A percentile compares a stretch with the other conserved stretches of the same genome.
Evolutionary conservation across 192 early-diverging fungal genomes (phyloP).

Genomic region (Entomortierella chlamydospora): DNA sequence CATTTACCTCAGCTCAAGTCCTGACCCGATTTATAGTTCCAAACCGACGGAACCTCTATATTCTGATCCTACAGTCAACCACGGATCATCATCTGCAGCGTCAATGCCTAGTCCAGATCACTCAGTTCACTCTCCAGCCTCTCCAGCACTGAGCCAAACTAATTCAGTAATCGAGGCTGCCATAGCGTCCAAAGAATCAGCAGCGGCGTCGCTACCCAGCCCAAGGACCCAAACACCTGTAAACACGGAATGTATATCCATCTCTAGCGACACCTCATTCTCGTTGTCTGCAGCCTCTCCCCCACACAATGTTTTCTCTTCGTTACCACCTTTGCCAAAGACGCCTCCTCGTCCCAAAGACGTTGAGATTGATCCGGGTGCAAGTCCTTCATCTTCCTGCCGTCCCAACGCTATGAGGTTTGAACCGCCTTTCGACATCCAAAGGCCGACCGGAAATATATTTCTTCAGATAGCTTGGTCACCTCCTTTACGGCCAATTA

Average conservation of each 20-base stretch:
- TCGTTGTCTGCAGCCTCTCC: not conserved
- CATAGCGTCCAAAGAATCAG: too few relatives aligned
- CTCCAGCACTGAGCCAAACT: not conserved
- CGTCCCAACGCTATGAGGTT: not conserved
- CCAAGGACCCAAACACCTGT: too few relatives aligned
- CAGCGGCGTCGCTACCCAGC: too few relatives aligned
- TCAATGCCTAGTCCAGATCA: not conserved
- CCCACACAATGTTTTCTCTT: not conserved
- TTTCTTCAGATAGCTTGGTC: slow-evolving; percentile 34
- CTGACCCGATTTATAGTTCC: slow-evolving; percentile 1
- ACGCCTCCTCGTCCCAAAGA: not conserved
- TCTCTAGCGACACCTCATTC: not conserved
- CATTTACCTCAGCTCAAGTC: slow-evolving; percentile 22
- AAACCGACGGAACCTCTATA: not conserved
- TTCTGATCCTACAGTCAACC: not conserved
- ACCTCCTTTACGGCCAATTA: slow-evolving; percentile 1
- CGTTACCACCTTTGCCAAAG: not conserved
- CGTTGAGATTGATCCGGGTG: not conserved
- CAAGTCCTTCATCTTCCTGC: not conserved
- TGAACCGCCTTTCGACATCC: not conserved
- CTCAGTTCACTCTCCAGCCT: not conserved
- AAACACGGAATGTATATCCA: too few relatives aligned
- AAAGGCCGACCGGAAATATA: slow-evolving; percentile 3
- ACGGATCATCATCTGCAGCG: not conserved
- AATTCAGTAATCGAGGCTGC: too few relatives aligned